Evolutionary conservation across 139 green algal genomes (phyloP).

Genomic region (Yamagishiella unicocca): DNA sequence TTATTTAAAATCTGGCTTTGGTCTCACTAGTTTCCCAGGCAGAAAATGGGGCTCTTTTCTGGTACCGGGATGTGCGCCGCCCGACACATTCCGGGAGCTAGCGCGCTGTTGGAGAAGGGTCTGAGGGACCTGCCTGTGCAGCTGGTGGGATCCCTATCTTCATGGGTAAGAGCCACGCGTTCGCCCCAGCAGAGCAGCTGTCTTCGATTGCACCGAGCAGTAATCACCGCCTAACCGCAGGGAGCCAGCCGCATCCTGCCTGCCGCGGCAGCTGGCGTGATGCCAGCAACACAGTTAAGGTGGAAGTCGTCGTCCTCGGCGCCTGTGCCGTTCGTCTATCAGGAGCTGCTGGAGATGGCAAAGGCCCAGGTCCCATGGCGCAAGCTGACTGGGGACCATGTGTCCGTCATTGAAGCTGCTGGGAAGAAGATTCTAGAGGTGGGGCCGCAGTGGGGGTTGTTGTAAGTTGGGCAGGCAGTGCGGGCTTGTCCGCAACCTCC

Average conservation of each 20-base stretch:
- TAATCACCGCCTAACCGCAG: too few species aligned
- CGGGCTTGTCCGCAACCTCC: neutral
- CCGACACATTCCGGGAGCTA: neutral
- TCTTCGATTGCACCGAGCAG: too few species aligned
- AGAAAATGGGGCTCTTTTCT: too few species aligned
- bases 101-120: neutral
- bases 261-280: neutral
- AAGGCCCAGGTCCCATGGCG: slow-evolving; percentile 37
- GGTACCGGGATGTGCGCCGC: too few species aligned
- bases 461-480: neutral
- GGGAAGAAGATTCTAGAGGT: slow-evolving; percentile 61
- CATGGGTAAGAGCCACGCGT: neutral
- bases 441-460: neutral
- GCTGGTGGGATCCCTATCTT: neutral
- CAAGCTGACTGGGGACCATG: slow-evolving; percentile 55
- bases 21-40: too few species aligned
- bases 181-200: too few species aligned
- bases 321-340: slow-evolving; percentile 29
- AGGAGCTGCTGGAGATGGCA: slow-evolving; percentile 47
- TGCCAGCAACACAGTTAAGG: neutral
- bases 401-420: slow-evolving; percentile 21
- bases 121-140: neutral
- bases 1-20: too few species aligned
- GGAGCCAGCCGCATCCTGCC: neutral
- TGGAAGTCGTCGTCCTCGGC: neutral